A percentile compares a stretch with the other conserved stretches of the same genome.
Evolutionary conservation across 2,329 filamentous ascomycete genomes (phyloP).

Genomic region (Aureobasidium sp.): DNA sequence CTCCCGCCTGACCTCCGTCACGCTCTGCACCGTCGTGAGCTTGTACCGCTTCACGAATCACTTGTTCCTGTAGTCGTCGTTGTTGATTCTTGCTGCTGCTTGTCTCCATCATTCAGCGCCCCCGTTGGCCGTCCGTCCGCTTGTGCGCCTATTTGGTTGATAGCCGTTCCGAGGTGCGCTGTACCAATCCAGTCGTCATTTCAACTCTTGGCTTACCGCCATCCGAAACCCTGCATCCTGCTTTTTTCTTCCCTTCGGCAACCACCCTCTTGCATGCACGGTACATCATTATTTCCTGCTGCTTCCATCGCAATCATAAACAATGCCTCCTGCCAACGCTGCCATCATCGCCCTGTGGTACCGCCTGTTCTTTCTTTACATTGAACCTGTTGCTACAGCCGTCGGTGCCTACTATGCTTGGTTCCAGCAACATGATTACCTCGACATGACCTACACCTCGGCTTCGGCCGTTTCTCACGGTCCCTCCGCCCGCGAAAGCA

Average conservation of each 20-base stretch:
- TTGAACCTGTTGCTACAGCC: constrained; percentile 56
- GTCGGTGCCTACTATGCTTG: constrained; percentile 48
- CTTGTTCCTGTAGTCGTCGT: background rate
- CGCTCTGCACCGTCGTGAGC: background rate
- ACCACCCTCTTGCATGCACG: constrained; percentile 13
- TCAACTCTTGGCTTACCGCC: constrained; percentile 12
- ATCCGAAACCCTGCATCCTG: constrained; percentile 16
- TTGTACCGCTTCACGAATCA: background rate
- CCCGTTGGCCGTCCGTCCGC: constrained; percentile 8
- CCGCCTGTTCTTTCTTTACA: constrained; percentile 65
- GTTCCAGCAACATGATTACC: constrained; percentile 50
- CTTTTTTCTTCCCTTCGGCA: constrained; percentile 4
- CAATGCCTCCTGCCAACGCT: constrained; percentile 19
- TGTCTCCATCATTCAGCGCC: background rate
- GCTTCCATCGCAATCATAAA: constrained; percentile 9
- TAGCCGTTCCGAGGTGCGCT: background rate
- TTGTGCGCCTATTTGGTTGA: background rate
- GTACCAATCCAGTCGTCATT: constrained; percentile 12
- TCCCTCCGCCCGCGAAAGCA: constrained; percentile 52
- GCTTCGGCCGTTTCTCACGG: constrained; percentile 37
- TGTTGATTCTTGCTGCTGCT: constrained; percentile 4
- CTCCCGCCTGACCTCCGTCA: constrained; percentile 2
- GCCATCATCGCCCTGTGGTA: constrained; percentile 53
- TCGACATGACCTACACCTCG: constrained; percentile 54
- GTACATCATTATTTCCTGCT: constrained; percentile 12